Conservation (phyloP, 208 protist genomes). For the Leishmania braziliensis region DNA sequence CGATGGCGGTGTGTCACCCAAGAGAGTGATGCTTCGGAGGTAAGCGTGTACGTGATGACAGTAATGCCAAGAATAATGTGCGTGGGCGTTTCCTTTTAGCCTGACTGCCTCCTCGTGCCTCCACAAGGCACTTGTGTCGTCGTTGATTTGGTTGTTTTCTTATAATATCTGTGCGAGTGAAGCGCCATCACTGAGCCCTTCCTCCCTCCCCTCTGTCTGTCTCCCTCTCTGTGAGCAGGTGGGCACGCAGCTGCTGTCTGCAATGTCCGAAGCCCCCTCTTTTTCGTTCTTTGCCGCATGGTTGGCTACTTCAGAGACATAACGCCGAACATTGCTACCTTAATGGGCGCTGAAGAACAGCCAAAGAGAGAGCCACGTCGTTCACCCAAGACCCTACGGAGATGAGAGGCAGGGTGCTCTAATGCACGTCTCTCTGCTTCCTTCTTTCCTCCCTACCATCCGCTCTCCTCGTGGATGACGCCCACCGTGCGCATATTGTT, state of each 20-base stretch:
- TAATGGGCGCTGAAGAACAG: neutral
- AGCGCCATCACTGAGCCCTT: neutral
- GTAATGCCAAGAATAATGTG: neutral
- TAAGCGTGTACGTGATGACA: neutral
- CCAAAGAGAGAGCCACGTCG: neutral
- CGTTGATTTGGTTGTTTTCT: neutral
- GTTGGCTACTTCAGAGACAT: neutral
- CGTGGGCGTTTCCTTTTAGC: neutral
- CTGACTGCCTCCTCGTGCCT: neutral
- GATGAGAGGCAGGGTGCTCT: neutral
- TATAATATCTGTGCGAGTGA: neutral
- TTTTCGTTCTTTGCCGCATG: neutral
- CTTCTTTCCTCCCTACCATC: neutral
- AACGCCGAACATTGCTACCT: neutral
- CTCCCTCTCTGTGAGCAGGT: neutral
- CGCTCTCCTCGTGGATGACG: neutral
- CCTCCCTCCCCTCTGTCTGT: neutral
- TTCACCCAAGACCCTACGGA: neutral
- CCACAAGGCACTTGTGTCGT: neutral
- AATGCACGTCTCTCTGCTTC: neutral
- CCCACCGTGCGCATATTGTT: neutral
- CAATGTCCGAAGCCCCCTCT: neutral
- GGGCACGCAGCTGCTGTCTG: neutral
- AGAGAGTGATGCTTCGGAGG: neutral
- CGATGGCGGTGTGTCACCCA: neutral